Percentiles rank a stretch among this genome's conserved stretches.
These are phyloP conservation scores for Ophiostoma quercus DNA, from an alignment of 2,329 filamentous ascomycete genomes.

Conservation along the genomic window DNA sequence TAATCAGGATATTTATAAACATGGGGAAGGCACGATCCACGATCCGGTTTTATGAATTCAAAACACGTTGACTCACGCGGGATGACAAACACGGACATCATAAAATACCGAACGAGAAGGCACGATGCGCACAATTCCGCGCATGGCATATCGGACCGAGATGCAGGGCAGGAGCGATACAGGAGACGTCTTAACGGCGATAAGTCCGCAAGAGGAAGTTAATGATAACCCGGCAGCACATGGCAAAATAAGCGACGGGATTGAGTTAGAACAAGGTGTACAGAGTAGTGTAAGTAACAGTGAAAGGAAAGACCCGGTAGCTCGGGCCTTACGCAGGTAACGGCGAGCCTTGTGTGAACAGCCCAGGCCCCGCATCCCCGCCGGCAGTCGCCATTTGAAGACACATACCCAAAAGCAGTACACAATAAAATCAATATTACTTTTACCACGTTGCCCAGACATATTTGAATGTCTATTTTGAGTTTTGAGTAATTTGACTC, in stretches of 20 bases:
- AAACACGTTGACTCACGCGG: neutral
- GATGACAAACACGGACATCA: too few relatives aligned
- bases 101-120: neutral
- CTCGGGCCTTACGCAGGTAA: neutral
- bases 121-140: neutral
- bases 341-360: neutral
- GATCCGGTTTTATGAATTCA: neutral
- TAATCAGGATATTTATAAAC: neutral
- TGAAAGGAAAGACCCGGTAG: neutral
- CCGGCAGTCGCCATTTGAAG: neutral
- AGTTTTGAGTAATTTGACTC: neutral
- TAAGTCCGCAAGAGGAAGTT: neutral
- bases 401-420: neutral
- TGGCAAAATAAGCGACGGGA: neutral
- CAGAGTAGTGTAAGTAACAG: neutral
- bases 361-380: conserved; percentile 7
- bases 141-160: neutral
- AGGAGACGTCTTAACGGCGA: neutral
- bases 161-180: neutral
- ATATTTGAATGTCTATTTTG: too few relatives aligned
- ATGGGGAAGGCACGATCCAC: conserved; percentile 2
- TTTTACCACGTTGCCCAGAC: neutral
- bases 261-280: neutral
- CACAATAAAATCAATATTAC: too few relatives aligned
- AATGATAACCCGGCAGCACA: neutral